Evolutionary conservation across 2,329 filamentous ascomycete species (phyloP).

Genomic region (Sphaceloma murrayae): DNA sequence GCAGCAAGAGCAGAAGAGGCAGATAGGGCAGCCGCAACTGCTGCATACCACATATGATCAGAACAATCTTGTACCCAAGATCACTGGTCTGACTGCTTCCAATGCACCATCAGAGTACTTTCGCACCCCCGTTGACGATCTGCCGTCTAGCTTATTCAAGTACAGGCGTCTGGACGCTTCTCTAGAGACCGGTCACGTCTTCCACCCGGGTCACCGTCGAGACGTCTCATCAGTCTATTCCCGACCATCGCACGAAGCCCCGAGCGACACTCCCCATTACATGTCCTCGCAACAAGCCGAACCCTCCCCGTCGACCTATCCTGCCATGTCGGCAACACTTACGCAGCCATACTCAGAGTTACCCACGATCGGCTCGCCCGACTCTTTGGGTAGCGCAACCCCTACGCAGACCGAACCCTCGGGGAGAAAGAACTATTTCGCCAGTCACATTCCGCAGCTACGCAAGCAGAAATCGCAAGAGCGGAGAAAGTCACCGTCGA

Average conservation of each 20-base stretch:
- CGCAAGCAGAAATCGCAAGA: background rate
- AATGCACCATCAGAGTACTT: conserved; percentile 17
- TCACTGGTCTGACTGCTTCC: conserved; percentile 11
- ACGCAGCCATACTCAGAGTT: conserved; percentile 13
- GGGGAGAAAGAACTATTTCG: background rate
- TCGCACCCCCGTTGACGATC: conserved; percentile 9
- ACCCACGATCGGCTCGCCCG: conserved; percentile 1
- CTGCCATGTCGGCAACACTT: background rate
- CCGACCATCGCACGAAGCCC: conserved; percentile 3
- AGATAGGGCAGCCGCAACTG: conserved; percentile 16
- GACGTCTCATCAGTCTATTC: conserved; percentile 9
- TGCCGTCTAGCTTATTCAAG: conserved; percentile 15
- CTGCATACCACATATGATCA: conserved; percentile 16
- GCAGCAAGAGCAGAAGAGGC: conserved; percentile 13
- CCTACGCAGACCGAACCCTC: background rate
- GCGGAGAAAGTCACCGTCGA: background rate
- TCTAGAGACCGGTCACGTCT: conserved; percentile 15
- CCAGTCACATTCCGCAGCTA: conserved; percentile 12
- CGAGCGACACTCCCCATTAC: background rate
- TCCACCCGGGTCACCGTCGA: conserved; percentile 8
- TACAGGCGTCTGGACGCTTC: conserved; percentile 13
- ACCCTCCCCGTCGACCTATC: conserved; percentile 1
- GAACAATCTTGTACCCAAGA: conserved; percentile 13
- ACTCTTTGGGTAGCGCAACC: background rate
- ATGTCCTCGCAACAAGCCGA: background rate